phyloP scores from a whole-genome alignment of 768 basidiomycete genomes.

The Boletus subparvulus region DNA sequence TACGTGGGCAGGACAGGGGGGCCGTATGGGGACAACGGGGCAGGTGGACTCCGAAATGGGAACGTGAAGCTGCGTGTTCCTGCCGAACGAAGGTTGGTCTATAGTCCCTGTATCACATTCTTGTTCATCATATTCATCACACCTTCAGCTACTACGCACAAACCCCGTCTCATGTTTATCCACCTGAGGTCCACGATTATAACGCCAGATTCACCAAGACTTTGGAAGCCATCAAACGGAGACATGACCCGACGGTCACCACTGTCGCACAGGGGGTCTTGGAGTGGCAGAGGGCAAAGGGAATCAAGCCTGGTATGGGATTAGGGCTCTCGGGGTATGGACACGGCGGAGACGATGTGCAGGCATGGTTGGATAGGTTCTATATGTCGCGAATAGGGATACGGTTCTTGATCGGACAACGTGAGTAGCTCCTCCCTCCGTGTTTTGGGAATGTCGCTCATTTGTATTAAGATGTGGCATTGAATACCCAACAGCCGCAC shows the following conservation, averaged over 20 bases:
- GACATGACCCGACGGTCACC: slow-evolving; percentile 97
- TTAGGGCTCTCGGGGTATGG: slow-evolving; percentile 37
- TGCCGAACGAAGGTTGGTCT: slow-evolving; percentile 70
- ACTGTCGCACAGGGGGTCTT: slow-evolving; percentile 95
- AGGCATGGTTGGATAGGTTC: slow-evolving; percentile 95
- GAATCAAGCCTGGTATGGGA: slow-evolving; percentile 29
- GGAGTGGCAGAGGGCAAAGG: slow-evolving; percentile 82
- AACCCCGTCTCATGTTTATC: slow-evolving; percentile 69
- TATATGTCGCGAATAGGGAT: slow-evolving; percentile 96
- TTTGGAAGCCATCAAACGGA: slow-evolving; percentile 84
- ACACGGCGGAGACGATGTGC: slow-evolving; percentile 82
- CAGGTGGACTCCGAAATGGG: slow-evolving; percentile 45
- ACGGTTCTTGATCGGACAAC: slow-evolving; percentile 95
- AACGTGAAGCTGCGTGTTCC: slow-evolving; percentile 75
- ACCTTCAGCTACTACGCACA: slow-evolving; percentile 79
- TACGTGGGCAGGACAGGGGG: slow-evolving; percentile 3
- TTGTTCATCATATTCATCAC: background rate
- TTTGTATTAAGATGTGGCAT: slow-evolving; percentile 72
- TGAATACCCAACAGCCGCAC: slow-evolving; percentile 90
- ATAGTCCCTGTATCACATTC: background rate
- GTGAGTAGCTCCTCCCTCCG: slow-evolving; percentile 43
- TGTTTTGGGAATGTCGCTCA: slow-evolving; percentile 1
- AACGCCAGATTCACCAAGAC: slow-evolving; percentile 87
- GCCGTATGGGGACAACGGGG: slow-evolving; percentile 16
- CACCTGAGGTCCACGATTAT: slow-evolving; percentile 91